Conservation (phyloP, 23 red algal genomes). For the Cyanidioschyzon merolae region DNA sequence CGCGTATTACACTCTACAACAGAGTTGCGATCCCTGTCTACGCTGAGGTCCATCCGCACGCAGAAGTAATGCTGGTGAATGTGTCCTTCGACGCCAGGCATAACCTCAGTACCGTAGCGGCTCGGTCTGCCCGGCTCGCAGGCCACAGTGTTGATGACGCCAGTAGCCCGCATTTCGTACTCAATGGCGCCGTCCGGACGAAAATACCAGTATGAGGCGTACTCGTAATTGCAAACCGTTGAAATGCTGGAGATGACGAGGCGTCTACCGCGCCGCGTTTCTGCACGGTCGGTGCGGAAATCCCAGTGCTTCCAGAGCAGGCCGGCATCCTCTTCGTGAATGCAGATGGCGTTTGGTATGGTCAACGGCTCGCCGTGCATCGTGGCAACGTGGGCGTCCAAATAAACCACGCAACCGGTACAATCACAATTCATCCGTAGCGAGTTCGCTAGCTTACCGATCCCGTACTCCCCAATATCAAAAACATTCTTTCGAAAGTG, state of each 20-base stretch:
- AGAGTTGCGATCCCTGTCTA: conserved; percentile 43
- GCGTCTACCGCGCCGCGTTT: conserved; percentile 40
- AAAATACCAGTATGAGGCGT: conserved; percentile 69
- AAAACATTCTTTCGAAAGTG: conserved; percentile 63
- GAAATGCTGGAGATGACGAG: conserved; percentile 52
- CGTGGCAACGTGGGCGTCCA: conserved; percentile 41
- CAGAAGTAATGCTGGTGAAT: conserved; percentile 76
- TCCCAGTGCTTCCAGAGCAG: conserved; percentile 73
- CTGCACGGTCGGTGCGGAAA: conserved; percentile 43
- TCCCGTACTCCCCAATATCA: conserved; percentile 78
- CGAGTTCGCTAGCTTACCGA: conserved; percentile 55
- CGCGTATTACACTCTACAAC: neutral
- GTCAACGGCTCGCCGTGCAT: conserved; percentile 34
- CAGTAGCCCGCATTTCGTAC: conserved; percentile 48
- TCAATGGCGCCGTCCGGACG: conserved; percentile 56
- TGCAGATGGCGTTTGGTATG: conserved; percentile 50
- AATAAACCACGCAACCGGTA: conserved; percentile 47
- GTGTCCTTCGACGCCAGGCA: conserved; percentile 37
- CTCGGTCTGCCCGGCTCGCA: conserved; percentile 33
- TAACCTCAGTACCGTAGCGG: conserved; percentile 42
- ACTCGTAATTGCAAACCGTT: conserved; percentile 82
- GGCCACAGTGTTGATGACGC: conserved; percentile 39
- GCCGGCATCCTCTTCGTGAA: conserved; percentile 36
- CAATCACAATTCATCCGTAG: conserved; percentile 69
- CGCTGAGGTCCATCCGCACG: conserved; percentile 51